phyloP scores from a whole-genome alignment of 2,329 filamentous ascomycete species.

The Grosmannia penicillata region DNA sequence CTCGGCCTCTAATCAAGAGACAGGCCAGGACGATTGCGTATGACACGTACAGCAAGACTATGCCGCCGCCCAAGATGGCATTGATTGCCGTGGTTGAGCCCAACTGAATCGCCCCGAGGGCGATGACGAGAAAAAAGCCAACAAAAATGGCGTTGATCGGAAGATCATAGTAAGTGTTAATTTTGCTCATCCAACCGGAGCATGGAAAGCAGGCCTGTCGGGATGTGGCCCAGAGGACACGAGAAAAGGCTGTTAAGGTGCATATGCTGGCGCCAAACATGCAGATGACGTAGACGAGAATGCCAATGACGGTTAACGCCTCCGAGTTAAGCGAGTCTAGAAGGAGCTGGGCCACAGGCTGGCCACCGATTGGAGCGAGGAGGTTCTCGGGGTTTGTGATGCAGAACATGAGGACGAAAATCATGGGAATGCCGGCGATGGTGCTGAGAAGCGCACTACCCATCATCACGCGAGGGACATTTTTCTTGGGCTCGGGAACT shows the following conservation, averaged over 20 bases:
- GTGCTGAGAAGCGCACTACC: neutral
- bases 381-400: constrained; percentile 3
- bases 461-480: constrained; percentile 2
- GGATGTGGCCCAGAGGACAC: constrained; percentile 3
- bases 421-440: neutral
- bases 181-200: neutral
- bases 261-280: neutral
- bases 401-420: constrained; percentile 5
- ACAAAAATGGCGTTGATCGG: constrained; percentile 1
- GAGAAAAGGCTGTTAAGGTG: neutral
- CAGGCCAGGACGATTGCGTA: constrained; percentile 2
- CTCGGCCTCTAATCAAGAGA: neutral
- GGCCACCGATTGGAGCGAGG: neutral
- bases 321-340: constrained; percentile 1
- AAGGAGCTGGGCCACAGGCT: constrained; percentile 2
- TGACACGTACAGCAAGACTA: constrained; percentile 1
- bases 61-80: constrained; percentile 3
- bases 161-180: neutral
- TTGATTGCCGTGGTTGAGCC: constrained; percentile 2
- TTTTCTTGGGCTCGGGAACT: neutral
- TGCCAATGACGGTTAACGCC: neutral
- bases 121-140: neutral
- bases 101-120: constrained; percentile 1
- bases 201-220: neutral
- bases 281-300: neutral